Conservation (phyloP, 2,329 filamentous ascomycete species). For the Anthostomella pinea region DNA sequence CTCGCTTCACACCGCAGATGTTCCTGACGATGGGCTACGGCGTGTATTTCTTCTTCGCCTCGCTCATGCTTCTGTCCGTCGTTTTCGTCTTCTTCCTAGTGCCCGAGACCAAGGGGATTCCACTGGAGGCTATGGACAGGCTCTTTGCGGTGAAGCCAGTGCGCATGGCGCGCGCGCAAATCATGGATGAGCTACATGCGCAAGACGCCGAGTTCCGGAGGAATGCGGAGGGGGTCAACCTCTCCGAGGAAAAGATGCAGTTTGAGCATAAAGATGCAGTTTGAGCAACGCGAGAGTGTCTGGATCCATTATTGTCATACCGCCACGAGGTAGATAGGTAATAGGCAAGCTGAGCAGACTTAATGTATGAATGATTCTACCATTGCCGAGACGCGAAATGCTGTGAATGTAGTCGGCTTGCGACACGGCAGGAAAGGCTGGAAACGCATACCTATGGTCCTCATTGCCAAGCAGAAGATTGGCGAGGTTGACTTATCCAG, state of each 20-base stretch:
- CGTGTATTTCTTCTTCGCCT: constrained; percentile 68
- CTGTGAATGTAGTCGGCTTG: too few relatives aligned
- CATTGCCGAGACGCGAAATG: too few relatives aligned
- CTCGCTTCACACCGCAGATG: constrained; percentile 66
- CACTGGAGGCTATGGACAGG: constrained; percentile 62
- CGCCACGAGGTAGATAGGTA: too few relatives aligned
- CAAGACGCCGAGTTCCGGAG: constrained; percentile 36
- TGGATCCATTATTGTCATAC: too few relatives aligned
- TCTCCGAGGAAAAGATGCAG: constrained; percentile 14
- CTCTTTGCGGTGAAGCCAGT: constrained; percentile 53
- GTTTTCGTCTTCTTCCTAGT: constrained; percentile 61
- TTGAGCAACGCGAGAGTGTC: constrained; percentile 10
- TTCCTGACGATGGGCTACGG: constrained; percentile 57
- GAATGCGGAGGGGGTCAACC: constrained; percentile 18
- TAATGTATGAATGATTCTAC: too few relatives aligned
- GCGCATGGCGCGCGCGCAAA: constrained; percentile 39
- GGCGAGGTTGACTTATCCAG: too few relatives aligned
- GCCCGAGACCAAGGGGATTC: constrained; percentile 65
- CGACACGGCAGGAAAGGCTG: too few relatives aligned
- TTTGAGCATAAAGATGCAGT: background rate
- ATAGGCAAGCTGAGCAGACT: too few relatives aligned
- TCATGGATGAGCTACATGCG: constrained; percentile 42
- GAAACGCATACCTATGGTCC: too few relatives aligned
- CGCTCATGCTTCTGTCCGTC: constrained; percentile 56
- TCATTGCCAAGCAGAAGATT: too few relatives aligned